Evolutionary conservation across 2,329 filamentous ascomycete genomes (phyloP).

Genomic region (Fusarium bactridioides): DNA sequence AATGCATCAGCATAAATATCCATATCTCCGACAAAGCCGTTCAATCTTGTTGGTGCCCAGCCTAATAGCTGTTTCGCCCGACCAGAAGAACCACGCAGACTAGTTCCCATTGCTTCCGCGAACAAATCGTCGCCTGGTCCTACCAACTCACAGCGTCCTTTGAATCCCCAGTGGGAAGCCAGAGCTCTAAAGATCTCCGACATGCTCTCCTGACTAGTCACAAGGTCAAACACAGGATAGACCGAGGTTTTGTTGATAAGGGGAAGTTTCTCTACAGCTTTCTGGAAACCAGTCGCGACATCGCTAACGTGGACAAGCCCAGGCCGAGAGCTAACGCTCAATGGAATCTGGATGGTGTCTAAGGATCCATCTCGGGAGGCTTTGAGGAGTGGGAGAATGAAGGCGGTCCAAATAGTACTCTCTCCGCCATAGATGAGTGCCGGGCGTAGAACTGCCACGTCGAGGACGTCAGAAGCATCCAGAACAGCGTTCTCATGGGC

Average conservation of each 20-base stretch:
- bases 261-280: background rate
- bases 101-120: background rate
- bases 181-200: fast-evolving
- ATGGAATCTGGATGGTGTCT: background rate
- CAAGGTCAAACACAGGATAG: background rate
- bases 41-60: fast-evolving
- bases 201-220: background rate
- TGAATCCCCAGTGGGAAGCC: fast-evolving
- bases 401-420: background rate
- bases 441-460: background rate
- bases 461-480: fast-evolving
- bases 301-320: background rate
- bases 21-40: background rate
- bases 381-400: background rate
- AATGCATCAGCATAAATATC: background rate
- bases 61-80: background rate
- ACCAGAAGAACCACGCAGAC: background rate
- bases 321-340: background rate
- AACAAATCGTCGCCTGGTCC: background rate
- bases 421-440: background rate
- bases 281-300: background rate
- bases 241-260: background rate
- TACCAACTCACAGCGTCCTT: background rate
- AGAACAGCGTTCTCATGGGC: background rate
- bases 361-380: fast-evolving